Conservation (phyloP, 1,284 basidiomycete genomes). For the Agroathelia rolfsii region DNA sequence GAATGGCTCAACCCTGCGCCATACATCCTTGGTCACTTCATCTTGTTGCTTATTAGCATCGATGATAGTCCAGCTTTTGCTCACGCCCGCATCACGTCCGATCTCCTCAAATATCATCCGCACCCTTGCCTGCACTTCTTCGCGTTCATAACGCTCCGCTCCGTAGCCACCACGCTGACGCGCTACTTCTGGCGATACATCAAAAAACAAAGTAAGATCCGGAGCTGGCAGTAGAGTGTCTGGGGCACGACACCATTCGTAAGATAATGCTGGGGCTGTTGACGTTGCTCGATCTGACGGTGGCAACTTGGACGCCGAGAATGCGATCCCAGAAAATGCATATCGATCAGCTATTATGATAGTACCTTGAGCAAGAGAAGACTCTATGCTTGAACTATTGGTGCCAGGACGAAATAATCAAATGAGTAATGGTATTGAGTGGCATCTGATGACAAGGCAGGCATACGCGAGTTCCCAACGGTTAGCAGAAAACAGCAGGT, state of each 20-base stretch:
- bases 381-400: conserved; percentile 57
- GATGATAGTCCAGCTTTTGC: conserved; percentile 49
- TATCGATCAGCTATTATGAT: conserved; percentile 89
- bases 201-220: conserved; percentile 83
- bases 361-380: conserved; percentile 55
- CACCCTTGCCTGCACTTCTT: conserved; percentile 67
- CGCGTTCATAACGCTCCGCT: conserved; percentile 80
- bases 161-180: conserved; percentile 80
- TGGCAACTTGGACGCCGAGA: conserved; percentile 76
- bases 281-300: too few relatives aligned
- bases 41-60: conserved; percentile 53
- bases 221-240: conserved; percentile 84
- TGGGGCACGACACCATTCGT: conserved; percentile 78
- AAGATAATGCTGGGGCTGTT: conserved; percentile 20
- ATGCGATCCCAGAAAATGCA: conserved; percentile 94
- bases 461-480: conserved; percentile 89
- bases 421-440: conserved; percentile 3
- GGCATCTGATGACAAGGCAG: conserved; percentile 1
- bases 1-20: conserved; percentile 38
- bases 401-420: too few relatives aligned
- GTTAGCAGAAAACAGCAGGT: conserved; percentile 94
- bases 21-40: conserved; percentile 49
- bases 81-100: conserved; percentile 24
- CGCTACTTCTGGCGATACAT: conserved; percentile 69
- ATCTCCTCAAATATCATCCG: conserved; percentile 56